These are phyloP conservation scores for Vaccinium myrtillus DNA, from an alignment of 148 eudicot genomes.

Conservation along the genomic window DNA sequence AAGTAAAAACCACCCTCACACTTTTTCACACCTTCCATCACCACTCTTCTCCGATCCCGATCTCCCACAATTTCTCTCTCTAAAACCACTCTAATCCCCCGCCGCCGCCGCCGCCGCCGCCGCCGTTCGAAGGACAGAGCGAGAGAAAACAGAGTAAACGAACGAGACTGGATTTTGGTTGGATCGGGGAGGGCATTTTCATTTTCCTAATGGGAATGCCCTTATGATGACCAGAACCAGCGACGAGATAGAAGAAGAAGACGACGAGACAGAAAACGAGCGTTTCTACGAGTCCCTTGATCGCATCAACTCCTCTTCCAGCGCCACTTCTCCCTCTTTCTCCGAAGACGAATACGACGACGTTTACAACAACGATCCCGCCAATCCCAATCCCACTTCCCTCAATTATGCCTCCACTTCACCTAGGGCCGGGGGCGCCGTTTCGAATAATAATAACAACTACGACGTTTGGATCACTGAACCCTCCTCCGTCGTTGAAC, in stretches of 20 bases:
- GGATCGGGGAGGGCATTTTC: conserved; percentile 28
- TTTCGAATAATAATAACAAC: conserved; percentile 28
- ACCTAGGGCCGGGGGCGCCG: conserved; percentile 14
- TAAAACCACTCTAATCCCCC: conserved; percentile 7
- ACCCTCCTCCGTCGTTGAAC: conserved; percentile 71
- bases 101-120: no score
- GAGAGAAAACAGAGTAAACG: background rate
- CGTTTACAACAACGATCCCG: background rate
- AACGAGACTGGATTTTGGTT: background rate
- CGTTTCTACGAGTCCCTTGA: conserved; percentile 67
- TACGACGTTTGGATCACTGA: conserved; percentile 81
- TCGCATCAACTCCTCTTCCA: conserved; percentile 54
- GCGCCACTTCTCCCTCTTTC: conserved; percentile 50
- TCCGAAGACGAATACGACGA: conserved; percentile 39
- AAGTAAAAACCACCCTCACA: conserved; percentile 2
- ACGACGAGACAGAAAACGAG: conserved; percentile 24
- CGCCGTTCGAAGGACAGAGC: background rate
- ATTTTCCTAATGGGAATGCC: conserved; percentile 43
- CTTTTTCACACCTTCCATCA: background rate
- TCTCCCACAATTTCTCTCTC: conserved; percentile 11
- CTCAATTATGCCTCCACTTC: conserved; percentile 15
- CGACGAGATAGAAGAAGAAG: conserved; percentile 20
- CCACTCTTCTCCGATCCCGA: conserved; percentile 15
- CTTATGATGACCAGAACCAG: conserved; percentile 46
- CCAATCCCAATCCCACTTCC: conserved; percentile 13